Evolutionary conservation across 2,329 filamentous ascomycete genomes (phyloP).

Genomic region (Cladophialophora bantiana): DNA sequence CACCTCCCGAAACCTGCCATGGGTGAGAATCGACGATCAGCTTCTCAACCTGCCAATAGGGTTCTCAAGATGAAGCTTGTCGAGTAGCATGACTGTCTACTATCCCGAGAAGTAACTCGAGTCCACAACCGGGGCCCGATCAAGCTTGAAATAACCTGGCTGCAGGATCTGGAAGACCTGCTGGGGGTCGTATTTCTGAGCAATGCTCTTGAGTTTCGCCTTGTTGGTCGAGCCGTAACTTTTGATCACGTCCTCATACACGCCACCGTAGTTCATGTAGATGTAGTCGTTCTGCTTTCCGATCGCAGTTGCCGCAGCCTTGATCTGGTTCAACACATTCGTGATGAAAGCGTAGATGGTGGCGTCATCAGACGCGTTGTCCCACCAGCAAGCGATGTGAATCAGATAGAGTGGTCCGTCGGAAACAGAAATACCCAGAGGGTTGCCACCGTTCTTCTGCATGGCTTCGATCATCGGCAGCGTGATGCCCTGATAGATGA

Average conservation of each 20-base stretch:
- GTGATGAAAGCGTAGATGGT: conserved; percentile 41
- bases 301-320: conserved; percentile 42
- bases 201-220: conserved; percentile 45
- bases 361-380: conserved; percentile 44
- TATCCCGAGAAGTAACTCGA: conserved; percentile 6
- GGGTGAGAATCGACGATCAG: no score
- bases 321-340: conserved; percentile 42
- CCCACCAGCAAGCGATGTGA: conserved; percentile 44
- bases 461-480: conserved; percentile 43
- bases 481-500: conserved; percentile 47
- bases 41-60: no score
- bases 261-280: conserved; percentile 58
- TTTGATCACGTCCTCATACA: conserved; percentile 51
- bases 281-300: conserved; percentile 46
- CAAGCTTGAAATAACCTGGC: conserved; percentile 55
- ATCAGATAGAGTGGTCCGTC: conserved; percentile 43
- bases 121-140: conserved; percentile 14
- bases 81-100: neutral
- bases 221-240: conserved; percentile 52
- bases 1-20: no score
- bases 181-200: conserved; percentile 51
- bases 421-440: conserved; percentile 44
- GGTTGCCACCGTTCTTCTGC: conserved; percentile 46
- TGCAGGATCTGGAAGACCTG: conserved; percentile 51
- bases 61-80: no score